phyloP scores from a whole-genome alignment of 148 eudicot species.

The Arctostaphylos glauca region DNA sequence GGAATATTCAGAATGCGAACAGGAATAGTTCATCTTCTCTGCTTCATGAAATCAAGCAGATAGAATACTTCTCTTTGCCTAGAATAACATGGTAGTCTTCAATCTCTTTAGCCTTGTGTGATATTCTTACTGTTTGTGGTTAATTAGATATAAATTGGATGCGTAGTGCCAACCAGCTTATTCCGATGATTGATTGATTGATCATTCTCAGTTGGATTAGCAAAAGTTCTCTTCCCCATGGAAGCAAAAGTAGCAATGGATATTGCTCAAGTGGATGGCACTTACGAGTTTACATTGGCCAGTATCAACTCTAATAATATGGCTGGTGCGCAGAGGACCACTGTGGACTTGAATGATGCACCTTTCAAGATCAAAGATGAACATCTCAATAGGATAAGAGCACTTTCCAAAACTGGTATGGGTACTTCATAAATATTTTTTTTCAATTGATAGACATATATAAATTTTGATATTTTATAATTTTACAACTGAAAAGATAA shows the following conservation, averaged over 20 bases:
- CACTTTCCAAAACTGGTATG: constrained; percentile 81
- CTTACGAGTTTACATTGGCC: constrained; percentile 55
- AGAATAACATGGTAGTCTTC: background rate
- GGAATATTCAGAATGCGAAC: background rate
- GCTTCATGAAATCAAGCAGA: background rate
- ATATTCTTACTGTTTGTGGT: background rate
- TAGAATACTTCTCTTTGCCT: background rate
- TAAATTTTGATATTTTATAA: no score
- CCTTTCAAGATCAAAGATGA: constrained; percentile 77
- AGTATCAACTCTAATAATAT: constrained; percentile 37
- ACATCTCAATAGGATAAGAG: constrained; percentile 68
- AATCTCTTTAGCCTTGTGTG: background rate
- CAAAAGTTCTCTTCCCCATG: constrained; percentile 74
- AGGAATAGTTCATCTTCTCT: background rate
- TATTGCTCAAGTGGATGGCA: constrained; percentile 91
- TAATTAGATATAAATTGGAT: no score
- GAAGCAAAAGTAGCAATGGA: constrained; percentile 97
- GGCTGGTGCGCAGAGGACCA: constrained; percentile 47
- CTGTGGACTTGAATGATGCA: constrained; percentile 83
- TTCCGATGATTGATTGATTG: background rate
- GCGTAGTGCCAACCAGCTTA: background rate
- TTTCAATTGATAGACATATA: background rate
- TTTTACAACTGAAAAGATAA: no score
- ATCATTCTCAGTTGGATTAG: constrained; percentile 70
- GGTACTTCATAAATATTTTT: background rate